Evolutionary conservation across 208 protist species (phyloP).

Genomic region (Trypanosoma theileri): DNA sequence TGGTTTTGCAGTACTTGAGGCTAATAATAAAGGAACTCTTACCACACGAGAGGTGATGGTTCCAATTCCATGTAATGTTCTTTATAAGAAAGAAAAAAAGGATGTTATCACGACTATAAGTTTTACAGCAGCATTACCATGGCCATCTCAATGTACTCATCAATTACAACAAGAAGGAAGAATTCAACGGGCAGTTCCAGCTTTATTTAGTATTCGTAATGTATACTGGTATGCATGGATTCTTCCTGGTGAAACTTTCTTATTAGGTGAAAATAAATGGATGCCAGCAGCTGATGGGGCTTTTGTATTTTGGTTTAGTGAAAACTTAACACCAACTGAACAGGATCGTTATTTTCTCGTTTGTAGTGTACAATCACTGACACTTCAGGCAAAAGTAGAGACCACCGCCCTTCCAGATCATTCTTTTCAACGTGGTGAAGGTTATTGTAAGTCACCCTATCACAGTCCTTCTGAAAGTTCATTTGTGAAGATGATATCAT

Average conservation of each 20-base stretch:
- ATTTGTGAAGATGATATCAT: not conserved
- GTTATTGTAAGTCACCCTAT: conserved; percentile 20
- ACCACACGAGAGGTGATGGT: conserved; percentile 67
- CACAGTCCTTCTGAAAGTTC: not conserved
- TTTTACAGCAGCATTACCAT: conserved; percentile 71
- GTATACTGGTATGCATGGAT: conserved; percentile 79
- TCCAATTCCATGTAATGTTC: conserved; percentile 44
- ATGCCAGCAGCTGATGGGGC: conserved; percentile 50
- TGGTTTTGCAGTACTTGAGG: conserved; percentile 61
- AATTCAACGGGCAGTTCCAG: conserved; percentile 49
- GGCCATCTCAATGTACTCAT: conserved; percentile 69
- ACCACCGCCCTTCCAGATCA: conserved; percentile 54
- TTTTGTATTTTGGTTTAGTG: conserved; percentile 83
- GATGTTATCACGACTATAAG: conserved; percentile 35
- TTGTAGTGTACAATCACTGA: conserved; percentile 49
- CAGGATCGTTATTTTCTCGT: conserved; percentile 80
- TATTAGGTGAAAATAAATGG: conserved; percentile 53
- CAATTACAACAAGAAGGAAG: conserved; percentile 52
- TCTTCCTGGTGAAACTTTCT: conserved; percentile 61
- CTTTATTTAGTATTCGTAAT: conserved; percentile 36
- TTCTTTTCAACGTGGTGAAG: conserved; percentile 45
- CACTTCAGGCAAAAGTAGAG: conserved; percentile 39
- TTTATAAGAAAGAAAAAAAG: conserved; percentile 44
- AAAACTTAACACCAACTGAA: conserved; percentile 56
- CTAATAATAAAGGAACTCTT: conserved; percentile 13